Conservation (phyloP, 345 rosid species). For the Linum trigynum region DNA sequence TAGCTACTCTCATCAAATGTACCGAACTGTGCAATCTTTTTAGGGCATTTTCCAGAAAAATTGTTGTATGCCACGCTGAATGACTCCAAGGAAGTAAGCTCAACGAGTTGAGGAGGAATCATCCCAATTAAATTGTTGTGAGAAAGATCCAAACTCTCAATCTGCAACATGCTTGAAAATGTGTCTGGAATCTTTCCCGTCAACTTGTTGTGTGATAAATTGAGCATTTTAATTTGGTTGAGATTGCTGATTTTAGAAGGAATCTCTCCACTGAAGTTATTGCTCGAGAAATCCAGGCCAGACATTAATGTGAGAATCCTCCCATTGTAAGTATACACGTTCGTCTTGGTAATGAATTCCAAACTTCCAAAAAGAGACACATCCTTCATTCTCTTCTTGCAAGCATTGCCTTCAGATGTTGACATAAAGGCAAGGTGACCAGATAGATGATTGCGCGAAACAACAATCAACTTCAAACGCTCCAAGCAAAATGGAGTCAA, state of each 20-base stretch:
- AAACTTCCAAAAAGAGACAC: not conserved
- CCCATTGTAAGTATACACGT: not conserved
- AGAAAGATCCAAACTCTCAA: not conserved
- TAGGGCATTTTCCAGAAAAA: not conserved
- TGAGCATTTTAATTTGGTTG: not conserved
- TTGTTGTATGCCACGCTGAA: not conserved
- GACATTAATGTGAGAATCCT: not conserved
- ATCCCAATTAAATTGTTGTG: not conserved
- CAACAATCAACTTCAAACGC: not conserved
- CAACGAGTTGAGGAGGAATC: not conserved
- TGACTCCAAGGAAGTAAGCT: not conserved
- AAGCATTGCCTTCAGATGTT: not conserved
- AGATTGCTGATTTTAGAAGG: not conserved
- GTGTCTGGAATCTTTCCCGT: not conserved
- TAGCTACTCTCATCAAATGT: not conserved
- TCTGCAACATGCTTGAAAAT: not conserved
- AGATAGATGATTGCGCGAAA: not conserved
- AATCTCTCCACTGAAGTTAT: not conserved
- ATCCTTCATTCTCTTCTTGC: not conserved
- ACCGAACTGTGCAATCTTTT: not conserved
- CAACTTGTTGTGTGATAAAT: not conserved
- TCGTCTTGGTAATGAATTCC: not conserved
- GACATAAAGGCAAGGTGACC: not conserved
- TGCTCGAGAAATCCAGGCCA: not conserved
- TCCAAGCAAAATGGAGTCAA: slow-evolving; percentile 2